Evolutionary conservation across 352 stramenopile genomes (phyloP).

Genomic region (Blastocystis sp.): DNA sequence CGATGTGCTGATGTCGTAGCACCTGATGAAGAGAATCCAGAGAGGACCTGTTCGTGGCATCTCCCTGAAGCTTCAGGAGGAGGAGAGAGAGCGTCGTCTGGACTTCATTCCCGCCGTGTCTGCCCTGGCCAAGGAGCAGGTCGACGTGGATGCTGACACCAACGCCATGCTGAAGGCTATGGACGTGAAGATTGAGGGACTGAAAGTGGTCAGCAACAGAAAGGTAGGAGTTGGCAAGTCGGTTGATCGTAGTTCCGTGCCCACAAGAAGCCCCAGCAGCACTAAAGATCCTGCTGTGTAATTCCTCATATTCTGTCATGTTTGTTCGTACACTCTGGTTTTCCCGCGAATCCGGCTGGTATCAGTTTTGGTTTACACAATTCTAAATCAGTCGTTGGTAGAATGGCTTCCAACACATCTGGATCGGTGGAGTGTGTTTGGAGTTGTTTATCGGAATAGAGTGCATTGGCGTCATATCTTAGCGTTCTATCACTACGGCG

Average conservation of each 20-base stretch:
- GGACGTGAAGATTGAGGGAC: constrained; percentile 69
- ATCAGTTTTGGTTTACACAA: no score
- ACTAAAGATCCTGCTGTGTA: not conserved
- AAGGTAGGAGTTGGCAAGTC: not conserved
- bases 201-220: constrained; percentile 10
- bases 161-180: constrained; percentile 90
- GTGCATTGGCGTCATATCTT: not conserved
- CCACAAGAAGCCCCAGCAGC: constrained; percentile 4
- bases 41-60: constrained; percentile 96
- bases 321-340: not conserved
- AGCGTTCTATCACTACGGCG: not conserved
- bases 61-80: constrained; percentile 98
- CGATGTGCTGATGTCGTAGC: constrained; percentile 58
- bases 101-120: constrained; percentile 98
- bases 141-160: constrained; percentile 95
- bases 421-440: not conserved
- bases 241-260: not conserved
- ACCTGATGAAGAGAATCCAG: constrained; percentile 99
- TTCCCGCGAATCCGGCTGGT: no score
- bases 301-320: not conserved
- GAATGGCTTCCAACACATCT: not conserved
- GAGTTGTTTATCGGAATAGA: not conserved
- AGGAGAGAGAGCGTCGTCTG: constrained; percentile 95
- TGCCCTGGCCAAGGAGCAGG: constrained; percentile 78
- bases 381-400: no score